Evolutionary conservation across 768 basidiomycete species (phyloP).

Genomic region (Pleurotus tuoliensis): DNA sequence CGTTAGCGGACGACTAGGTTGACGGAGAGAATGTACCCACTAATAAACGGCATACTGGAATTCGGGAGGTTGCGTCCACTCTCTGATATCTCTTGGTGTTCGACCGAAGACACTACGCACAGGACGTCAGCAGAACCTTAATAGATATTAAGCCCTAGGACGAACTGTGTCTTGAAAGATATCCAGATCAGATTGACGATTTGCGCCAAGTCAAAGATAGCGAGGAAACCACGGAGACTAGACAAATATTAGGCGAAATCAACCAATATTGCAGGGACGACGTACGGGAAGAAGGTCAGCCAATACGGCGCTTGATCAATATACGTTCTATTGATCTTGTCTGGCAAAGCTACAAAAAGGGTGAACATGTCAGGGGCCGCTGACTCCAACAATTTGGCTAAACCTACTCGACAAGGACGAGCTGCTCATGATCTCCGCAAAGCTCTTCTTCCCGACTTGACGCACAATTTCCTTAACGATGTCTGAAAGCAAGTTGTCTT

Average conservation of each 20-base stretch:
- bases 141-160: constrained; percentile 5
- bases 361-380: neutral
- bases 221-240: constrained; percentile 91
- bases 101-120: constrained; percentile 70
- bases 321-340: constrained; percentile 79
- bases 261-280: constrained; percentile 7
- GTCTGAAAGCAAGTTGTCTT: constrained; percentile 20
- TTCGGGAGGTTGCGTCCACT: constrained; percentile 87
- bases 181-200: constrained; percentile 86
- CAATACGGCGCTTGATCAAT: constrained; percentile 90
- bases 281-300: constrained; percentile 93
- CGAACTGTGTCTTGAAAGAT: constrained; percentile 76
- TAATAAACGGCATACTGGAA: constrained; percentile 87
- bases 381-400: neutral
- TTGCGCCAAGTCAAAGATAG: constrained; percentile 93
- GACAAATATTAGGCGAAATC: neutral
- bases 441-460: constrained; percentile 40
- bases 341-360: constrained; percentile 51
- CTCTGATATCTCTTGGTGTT: constrained; percentile 85
- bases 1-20: constrained; percentile 6
- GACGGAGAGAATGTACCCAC: constrained; percentile 36
- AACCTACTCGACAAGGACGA: constrained; percentile 35
- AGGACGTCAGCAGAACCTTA: neutral
- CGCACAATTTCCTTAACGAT: constrained; percentile 41
- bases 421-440: constrained; percentile 41